Conservation (phyloP, 345 rosid species). For the Boechera stricta region DNA sequence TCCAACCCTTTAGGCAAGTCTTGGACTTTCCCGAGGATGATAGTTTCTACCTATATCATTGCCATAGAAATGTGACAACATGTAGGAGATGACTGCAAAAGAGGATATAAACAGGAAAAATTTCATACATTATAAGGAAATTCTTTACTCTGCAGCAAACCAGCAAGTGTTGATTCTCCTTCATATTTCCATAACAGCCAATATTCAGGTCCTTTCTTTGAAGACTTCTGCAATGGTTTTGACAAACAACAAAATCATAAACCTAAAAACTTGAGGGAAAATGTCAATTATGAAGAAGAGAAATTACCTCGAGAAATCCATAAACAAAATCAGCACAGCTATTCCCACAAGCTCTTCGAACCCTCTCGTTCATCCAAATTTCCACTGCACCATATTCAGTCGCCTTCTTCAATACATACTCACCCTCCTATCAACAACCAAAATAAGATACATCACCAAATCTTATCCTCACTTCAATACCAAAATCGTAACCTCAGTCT, state of each 20-base stretch:
- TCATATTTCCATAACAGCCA: slow-evolving; percentile 94
- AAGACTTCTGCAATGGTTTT: slow-evolving; percentile 63
- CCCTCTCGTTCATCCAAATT: slow-evolving; percentile 99
- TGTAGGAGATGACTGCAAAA: not conserved
- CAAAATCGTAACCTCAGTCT: not conserved
- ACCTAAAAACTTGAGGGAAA: not conserved
- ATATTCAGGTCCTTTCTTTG: slow-evolving; percentile 81
- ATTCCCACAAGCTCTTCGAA: slow-evolving; percentile 91
- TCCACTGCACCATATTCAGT: slow-evolving; percentile 95
- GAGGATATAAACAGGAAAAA: slow-evolving; percentile 20
- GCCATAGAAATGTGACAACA: slow-evolving; percentile 19
- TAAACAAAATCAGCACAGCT: slow-evolving; percentile 92
- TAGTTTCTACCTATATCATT: slow-evolving; percentile 73
- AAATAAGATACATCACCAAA: not conserved
- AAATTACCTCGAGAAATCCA: slow-evolving; percentile 83
- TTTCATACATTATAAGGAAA: slow-evolving; percentile 89
- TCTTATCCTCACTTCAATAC: not conserved
- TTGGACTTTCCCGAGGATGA: slow-evolving; percentile 81
- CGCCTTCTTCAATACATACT: slow-evolving; percentile 94
- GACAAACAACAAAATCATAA: not conserved
- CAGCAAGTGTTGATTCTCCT: slow-evolving; percentile 85
- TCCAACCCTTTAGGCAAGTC: slow-evolving; percentile 79
- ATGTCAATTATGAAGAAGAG: slow-evolving; percentile 22
- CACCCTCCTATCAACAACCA: slow-evolving; percentile 62
- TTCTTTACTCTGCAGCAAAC: slow-evolving; percentile 83